Evolutionary conservation across 2,329 filamentous ascomycete genomes (phyloP).

Genomic region (Microdochium nivale): DNA sequence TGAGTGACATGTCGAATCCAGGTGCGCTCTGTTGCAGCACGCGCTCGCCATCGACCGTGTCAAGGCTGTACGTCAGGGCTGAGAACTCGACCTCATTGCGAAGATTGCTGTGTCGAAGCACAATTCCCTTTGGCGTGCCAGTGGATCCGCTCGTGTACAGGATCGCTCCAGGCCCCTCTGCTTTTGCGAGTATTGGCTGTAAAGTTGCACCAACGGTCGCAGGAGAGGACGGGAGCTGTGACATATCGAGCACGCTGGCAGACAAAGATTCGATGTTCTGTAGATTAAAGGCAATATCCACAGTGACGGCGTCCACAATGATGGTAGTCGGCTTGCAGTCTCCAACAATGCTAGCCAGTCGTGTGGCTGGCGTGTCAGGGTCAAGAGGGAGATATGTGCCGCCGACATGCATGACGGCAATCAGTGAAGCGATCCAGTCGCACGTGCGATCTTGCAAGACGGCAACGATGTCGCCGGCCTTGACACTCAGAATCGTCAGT

Average conservation of each 20-base stretch:
- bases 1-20: constrained; percentile 31
- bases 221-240: too few relatives aligned
- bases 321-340: constrained; percentile 19
- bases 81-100: constrained; percentile 16
- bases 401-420: constrained; percentile 23
- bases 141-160: constrained; percentile 14
- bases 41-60: constrained; percentile 8
- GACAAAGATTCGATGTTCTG: too few relatives aligned
- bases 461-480: constrained; percentile 13
- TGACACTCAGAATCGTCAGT: constrained; percentile 10
- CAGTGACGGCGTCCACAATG: constrained; percentile 9
- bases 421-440: constrained; percentile 19
- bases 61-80: constrained; percentile 7
- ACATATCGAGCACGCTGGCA: too few relatives aligned
- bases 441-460: constrained; percentile 21
- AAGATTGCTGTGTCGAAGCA: constrained; percentile 15
- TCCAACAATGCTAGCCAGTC: constrained; percentile 17
- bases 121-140: constrained; percentile 24
- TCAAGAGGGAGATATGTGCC: constrained; percentile 24
- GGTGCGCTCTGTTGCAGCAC: constrained; percentile 29
- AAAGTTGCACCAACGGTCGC: neutral
- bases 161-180: constrained; percentile 4
- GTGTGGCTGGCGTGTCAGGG: constrained; percentile 8
- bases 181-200: neutral
- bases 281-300: neutral